These are phyloP conservation scores for Aspergillus ibericus DNA, from an alignment of 2,329 filamentous ascomycete species.

Conservation along the genomic window DNA sequence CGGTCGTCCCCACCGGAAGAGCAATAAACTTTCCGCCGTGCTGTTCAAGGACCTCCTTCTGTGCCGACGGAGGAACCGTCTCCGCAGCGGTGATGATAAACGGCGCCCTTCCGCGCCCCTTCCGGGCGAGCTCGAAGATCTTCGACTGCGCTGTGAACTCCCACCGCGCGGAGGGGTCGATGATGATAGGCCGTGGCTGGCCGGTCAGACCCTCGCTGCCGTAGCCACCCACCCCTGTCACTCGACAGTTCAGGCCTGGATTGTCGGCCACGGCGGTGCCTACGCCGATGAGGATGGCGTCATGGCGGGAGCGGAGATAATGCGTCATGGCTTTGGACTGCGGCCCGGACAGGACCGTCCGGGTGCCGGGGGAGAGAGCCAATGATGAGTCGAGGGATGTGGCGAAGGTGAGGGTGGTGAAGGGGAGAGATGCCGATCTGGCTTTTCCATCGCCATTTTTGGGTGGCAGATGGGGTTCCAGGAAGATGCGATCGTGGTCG, in stretches of 20 bases:
- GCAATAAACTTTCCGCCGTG: constrained; percentile 34
- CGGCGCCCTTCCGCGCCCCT: constrained; percentile 67
- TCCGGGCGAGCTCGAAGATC: constrained; percentile 62
- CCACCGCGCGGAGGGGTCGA: constrained; percentile 77
- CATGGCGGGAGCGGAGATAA: constrained; percentile 79
- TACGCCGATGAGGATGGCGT: constrained; percentile 81
- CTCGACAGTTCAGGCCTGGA: constrained; percentile 82
- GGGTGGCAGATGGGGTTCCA: constrained; percentile 11
- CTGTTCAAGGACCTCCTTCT: constrained; percentile 24
- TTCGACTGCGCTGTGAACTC: constrained; percentile 59
- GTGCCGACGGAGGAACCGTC: constrained; percentile 13
- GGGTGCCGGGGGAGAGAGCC: constrained; percentile 69
- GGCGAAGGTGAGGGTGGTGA: constrained; percentile 81
- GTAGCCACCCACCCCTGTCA: constrained; percentile 58
- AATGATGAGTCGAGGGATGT: constrained; percentile 79
- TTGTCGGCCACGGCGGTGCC: constrained; percentile 83
- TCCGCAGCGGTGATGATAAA: constrained; percentile 58
- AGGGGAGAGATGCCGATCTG: constrained; percentile 34
- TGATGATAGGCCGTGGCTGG: constrained; percentile 76
- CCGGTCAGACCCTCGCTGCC: constrained; percentile 48
- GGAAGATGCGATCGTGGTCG: not conserved
- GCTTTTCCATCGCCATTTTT: not conserved
- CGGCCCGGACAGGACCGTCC: constrained; percentile 76
- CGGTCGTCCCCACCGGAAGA: constrained; percentile 19
- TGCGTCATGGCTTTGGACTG: constrained; percentile 92